phyloP scores from a whole-genome alignment of 2,329 filamentous ascomycete genomes.

The Talaromyces amestolkiae region DNA sequence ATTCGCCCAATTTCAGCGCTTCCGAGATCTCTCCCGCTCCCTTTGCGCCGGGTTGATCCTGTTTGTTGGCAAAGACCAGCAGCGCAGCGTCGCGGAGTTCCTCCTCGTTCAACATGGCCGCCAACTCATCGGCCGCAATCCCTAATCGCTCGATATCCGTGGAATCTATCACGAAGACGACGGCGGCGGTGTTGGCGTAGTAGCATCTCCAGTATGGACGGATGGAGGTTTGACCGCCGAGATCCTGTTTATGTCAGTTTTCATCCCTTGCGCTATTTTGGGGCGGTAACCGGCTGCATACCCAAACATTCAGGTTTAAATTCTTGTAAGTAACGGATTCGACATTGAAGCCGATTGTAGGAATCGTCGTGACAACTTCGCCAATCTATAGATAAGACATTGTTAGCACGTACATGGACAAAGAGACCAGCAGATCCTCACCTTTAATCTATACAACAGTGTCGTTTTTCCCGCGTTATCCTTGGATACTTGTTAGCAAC shows the following conservation, averaged over 20 bases:
- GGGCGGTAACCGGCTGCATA: slow-evolving; percentile 46
- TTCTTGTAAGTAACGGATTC: slow-evolving; percentile 98
- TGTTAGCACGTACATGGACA: slow-evolving; percentile 14
- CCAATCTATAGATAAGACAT: slow-evolving; percentile 65
- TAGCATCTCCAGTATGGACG: slow-evolving; percentile 99
- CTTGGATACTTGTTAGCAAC: slow-evolving; percentile 47
- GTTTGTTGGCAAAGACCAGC: slow-evolving; percentile 97
- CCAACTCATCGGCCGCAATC: slow-evolving; percentile 87
- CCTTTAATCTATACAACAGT: slow-evolving; percentile 91
- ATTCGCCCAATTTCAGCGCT: slow-evolving; percentile 80
- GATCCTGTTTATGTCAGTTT: slow-evolving; percentile 57
- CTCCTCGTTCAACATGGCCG: slow-evolving; percentile 95
- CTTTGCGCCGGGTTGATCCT: slow-evolving; percentile 95
- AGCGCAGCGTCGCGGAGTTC: slow-evolving; percentile 90
- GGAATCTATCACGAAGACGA: slow-evolving; percentile 97
- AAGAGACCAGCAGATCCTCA: slow-evolving; percentile 38
- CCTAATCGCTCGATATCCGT: slow-evolving; percentile 94
- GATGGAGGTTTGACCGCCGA: slow-evolving; percentile 97
- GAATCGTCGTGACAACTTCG: slow-evolving; percentile 98
- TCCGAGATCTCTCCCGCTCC: slow-evolving; percentile 96
- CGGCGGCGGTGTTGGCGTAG: slow-evolving; percentile 96
- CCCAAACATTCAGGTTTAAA: slow-evolving; percentile 98
- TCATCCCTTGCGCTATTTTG: neutral
- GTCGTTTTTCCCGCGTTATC: slow-evolving; percentile 99
- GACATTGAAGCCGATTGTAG: slow-evolving; percentile 98